Percentiles rank a stretch among this genome's conserved stretches.
Conservation (phyloP, 306 rosid genomes). For the Quercus mongolica region DNA sequence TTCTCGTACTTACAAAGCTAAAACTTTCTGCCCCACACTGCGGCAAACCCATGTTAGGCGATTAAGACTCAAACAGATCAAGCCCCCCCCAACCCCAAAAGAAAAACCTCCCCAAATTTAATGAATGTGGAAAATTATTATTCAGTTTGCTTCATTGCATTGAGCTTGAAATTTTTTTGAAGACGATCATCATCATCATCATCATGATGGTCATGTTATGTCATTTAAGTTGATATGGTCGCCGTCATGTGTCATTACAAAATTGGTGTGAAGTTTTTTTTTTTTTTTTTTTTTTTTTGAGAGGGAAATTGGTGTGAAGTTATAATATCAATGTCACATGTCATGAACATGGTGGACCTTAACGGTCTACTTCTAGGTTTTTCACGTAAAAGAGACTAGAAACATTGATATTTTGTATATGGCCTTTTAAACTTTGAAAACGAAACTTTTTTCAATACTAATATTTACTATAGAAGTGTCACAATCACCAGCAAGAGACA, state of each 20-base stretch:
- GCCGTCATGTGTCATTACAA: background rate
- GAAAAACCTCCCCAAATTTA: too few relatives aligned
- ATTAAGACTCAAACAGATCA: too few relatives aligned
- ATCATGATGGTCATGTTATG: too few relatives aligned
- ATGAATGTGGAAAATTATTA: too few relatives aligned
- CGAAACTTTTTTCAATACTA: too few relatives aligned
- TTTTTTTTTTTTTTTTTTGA: too few relatives aligned
- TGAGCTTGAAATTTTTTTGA: too few relatives aligned
- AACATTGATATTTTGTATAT: conserved; percentile 3
- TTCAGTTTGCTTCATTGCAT: too few relatives aligned
- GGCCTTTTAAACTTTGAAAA: too few relatives aligned
- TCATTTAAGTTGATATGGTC: too few relatives aligned
- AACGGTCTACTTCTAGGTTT: conserved; percentile 24
- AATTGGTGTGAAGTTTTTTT: conserved; percentile 41
- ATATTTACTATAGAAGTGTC: background rate
- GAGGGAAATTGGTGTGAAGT: conserved; percentile 44
- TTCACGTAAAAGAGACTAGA: conserved; percentile 25
- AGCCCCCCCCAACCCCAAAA: too few relatives aligned
- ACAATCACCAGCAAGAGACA: conserved; percentile 1
- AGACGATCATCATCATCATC: too few relatives aligned
- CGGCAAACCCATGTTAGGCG: background rate
- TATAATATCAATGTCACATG: conserved; percentile 23
- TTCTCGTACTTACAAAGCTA: background rate
- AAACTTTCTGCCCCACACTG: background rate
- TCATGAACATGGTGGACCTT: conserved; percentile 33